Conservation (phyloP, 1,284 basidiomycete genomes). For the Ceratobasidium papillatum region DNA sequence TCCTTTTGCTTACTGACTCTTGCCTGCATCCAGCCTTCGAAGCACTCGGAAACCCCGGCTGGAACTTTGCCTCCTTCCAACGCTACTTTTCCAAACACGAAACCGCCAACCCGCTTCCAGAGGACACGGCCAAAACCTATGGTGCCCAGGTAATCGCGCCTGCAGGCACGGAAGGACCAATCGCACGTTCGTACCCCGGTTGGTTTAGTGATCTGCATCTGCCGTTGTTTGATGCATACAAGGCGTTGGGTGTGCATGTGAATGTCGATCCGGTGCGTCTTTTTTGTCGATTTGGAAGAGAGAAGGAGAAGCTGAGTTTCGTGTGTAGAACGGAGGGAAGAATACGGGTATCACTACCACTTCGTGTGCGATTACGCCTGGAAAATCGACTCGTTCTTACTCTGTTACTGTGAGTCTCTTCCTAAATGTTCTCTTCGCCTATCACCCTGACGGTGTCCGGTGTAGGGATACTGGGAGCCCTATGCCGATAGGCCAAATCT, state of each 20-base stretch:
- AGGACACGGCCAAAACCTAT: conserved; percentile 17
- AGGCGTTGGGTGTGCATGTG: conserved; percentile 29
- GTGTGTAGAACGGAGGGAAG: conserved; percentile 27
- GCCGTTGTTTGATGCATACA: conserved; percentile 34
- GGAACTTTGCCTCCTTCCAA: conserved; percentile 33
- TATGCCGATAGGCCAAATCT: conserved; percentile 26
- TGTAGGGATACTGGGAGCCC: conserved; percentile 33
- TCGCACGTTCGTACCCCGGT: conserved; percentile 27
- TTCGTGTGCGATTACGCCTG: conserved; percentile 27
- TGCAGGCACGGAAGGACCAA: conserved; percentile 22
- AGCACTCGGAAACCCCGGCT: conserved; percentile 36
- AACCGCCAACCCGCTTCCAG: conserved; percentile 25
- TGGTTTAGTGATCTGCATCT: conserved; percentile 36
- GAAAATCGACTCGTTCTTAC: conserved; percentile 33
- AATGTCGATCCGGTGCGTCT: conserved; percentile 30
- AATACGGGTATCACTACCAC: conserved; percentile 23
- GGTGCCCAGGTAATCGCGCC: conserved; percentile 23
- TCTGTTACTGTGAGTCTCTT: conserved; percentile 11
- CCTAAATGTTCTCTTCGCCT: not conserved
- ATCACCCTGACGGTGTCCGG: not conserved
- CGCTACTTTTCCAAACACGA: conserved; percentile 34
- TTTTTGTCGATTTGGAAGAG: not conserved
- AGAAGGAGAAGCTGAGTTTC: not conserved
- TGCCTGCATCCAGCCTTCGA: conserved; percentile 24
- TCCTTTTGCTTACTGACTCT: not conserved